Base-by-base conservation (phyloP, 1,284 basidiomycete species). In the Hymenochaete sp. region DNA sequence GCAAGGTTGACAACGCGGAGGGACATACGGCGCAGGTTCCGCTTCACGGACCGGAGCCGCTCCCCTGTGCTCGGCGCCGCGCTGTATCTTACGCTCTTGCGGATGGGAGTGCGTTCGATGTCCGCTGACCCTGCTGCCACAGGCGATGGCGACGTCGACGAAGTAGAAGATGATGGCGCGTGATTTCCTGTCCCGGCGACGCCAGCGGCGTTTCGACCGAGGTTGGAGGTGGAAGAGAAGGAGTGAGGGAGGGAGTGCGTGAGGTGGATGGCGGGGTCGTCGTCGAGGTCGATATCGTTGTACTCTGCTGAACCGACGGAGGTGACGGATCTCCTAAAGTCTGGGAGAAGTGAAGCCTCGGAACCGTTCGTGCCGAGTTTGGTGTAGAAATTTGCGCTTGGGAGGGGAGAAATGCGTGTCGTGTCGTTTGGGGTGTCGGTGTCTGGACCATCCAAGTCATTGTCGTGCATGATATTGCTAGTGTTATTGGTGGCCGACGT, bases 1-100 rank as follows among this genome's bases (percentile, higher is more conserved):
- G 78, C 79, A 39, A 92, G 64, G 59, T 91, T 90, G 28, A 90
- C 89, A 13, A 96, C 89, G 16, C 92, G 77, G 42, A 86, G 62
- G 26, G 87, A 91, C 36, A 80, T 77, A 13, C 82, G 70, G n/a
- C 78, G 68, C 4, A 93, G 53, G 49, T 68, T 77, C 45, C 70
- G 69, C 25, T 76, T 75, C 38, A 85, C 70, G 21, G 68, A 67
- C 54, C 72, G 74, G 39, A 86, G 62, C 10, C 49, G 45, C 16
- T 41, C 40, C 13, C 24, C 49, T 3, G 49, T 38, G 36, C 45
- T 47, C 14, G 49, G 49, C 14, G 49, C 24, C n/a, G 33, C 25
- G 70, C 73, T 4, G 70, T 71, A 1, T 72, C 72, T 2, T 79
- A 77, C 54, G 68, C 74, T 53, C 73, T 74, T 29, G 81, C 32